These are phyloP conservation scores for Xeromyces bisporus DNA, from an alignment of 495 filamentous ascomycete species.

Conservation along the genomic window DNA sequence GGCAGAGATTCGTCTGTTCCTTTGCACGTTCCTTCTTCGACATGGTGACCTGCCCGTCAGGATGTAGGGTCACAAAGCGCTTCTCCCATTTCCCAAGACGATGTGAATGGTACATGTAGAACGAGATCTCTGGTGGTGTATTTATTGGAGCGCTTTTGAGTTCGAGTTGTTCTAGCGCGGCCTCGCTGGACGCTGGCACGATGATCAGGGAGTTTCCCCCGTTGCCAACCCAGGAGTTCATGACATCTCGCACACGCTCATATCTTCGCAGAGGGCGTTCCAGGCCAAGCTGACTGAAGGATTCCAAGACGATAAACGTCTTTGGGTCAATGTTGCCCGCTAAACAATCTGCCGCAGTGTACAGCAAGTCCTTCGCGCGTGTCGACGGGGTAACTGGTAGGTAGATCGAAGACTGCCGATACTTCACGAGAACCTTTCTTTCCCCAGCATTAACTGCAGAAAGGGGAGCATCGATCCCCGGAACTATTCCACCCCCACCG, in stretches of 20 bases:
- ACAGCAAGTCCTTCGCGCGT: constrained; percentile 53
- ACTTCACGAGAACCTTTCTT: constrained; percentile 53
- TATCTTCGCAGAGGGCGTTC: constrained; percentile 73
- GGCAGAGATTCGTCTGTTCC: constrained; percentile 55
- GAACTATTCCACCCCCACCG: constrained; percentile 33
- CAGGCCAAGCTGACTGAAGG: constrained; percentile 56
- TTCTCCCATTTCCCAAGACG: constrained; percentile 76
- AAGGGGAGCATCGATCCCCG: constrained; percentile 60
- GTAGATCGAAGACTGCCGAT: constrained; percentile 39
- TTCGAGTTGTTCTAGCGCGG: constrained; percentile 31
- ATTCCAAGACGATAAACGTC: constrained; percentile 55
- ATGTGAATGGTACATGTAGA: constrained; percentile 65
- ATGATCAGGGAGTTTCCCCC: constrained; percentile 52
- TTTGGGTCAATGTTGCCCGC: constrained; percentile 39
- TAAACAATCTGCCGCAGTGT: constrained; percentile 36
- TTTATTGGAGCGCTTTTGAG: constrained; percentile 34
- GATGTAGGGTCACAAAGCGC: constrained; percentile 53
- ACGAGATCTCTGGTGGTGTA: constrained; percentile 43
- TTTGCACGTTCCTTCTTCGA: constrained; percentile 46
- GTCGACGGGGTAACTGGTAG: constrained; percentile 59
- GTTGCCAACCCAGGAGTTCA: constrained; percentile 85
- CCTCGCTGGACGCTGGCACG: constrained; percentile 29
- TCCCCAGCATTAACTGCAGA: constrained; percentile 75
- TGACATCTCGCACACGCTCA: constrained; percentile 70
- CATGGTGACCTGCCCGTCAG: constrained; percentile 57